Evolutionary conservation across 140 eudicot genomes (phyloP).

Genomic region (Erigeron philadelphicus): DNA sequence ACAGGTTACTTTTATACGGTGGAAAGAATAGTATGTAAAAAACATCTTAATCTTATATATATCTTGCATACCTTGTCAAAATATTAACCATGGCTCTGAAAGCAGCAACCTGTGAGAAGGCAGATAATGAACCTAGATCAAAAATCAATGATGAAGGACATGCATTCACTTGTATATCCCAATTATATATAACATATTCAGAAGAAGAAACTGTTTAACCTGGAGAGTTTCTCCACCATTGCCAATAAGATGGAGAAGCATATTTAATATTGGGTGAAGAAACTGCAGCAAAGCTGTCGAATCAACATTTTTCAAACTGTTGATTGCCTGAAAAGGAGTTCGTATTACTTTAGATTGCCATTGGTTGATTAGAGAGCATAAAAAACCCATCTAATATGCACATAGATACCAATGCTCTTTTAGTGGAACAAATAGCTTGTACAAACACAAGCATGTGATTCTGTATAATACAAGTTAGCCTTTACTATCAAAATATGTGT

Average conservation of each 20-base stretch:
- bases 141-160: constrained; percentile 16
- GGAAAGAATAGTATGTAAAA: constrained; percentile 6
- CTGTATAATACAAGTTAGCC: neutral
- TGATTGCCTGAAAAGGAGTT: constrained; percentile 69
- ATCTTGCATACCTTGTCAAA: constrained; percentile 62
- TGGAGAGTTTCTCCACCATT: constrained; percentile 98
- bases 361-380: constrained; percentile 21
- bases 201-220: constrained; percentile 35
- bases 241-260: constrained; percentile 99
- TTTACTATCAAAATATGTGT: constrained; percentile 2
- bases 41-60: constrained; percentile 3
- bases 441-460: neutral
- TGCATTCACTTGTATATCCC: constrained; percentile 6
- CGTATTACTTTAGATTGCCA: constrained; percentile 19
- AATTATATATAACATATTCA: neutral
- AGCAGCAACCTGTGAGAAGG: constrained; percentile 77
- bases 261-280: constrained; percentile 92
- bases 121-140: constrained; percentile 18
- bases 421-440: constrained; percentile 7
- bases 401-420: neutral
- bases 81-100: constrained; percentile 99
- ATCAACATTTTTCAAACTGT: constrained; percentile 95
- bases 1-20: neutral
- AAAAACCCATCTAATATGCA: neutral
- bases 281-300: constrained; percentile 95